A percentile compares a stretch with the other conserved stretches of the same genome.
These are phyloP conservation scores for Microbotryum lychnidis-dioicae DNA, from an alignment of 1,284 basidiomycete genomes.

Conservation along the genomic window DNA sequence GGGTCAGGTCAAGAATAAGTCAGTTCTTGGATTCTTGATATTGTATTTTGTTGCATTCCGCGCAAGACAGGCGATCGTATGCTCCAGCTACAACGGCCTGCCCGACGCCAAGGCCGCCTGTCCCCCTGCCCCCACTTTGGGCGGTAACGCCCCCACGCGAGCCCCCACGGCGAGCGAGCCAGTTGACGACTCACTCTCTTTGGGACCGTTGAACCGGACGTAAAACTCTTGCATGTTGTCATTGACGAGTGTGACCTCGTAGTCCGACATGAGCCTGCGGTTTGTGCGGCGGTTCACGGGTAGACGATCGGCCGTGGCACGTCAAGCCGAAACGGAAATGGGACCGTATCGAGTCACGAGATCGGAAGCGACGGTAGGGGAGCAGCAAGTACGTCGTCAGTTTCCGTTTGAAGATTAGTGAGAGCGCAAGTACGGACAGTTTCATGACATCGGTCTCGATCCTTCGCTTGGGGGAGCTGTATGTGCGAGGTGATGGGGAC, in stretches of 20 bases:
- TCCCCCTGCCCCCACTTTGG: not conserved
- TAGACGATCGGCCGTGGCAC: not conserved
- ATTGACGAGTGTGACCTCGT: constrained; percentile 92
- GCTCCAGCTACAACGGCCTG: not conserved
- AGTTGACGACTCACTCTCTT: constrained; percentile 65
- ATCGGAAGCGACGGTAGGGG: not conserved
- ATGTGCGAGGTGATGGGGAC: not conserved
- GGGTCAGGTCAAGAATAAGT: not conserved
- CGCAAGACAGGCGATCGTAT: not conserved
- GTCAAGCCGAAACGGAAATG: not conserved
- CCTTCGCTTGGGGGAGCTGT: constrained; percentile 74
- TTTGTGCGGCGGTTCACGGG: not conserved
- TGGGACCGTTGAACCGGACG: constrained; percentile 86
- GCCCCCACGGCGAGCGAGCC: not conserved
- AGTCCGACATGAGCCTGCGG: constrained; percentile 88
- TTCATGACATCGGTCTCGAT: constrained; percentile 99
- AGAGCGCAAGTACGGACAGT: constrained; percentile 54
- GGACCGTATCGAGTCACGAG: not conserved
- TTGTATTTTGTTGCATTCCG: too few relatives aligned
- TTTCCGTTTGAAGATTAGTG: not conserved
- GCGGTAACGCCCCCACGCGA: not conserved
- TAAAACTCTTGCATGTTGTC: constrained; percentile 99
- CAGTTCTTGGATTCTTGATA: not conserved
- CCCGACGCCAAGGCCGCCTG: not conserved
- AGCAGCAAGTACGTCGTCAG: not conserved